Evolutionary conservation across 345 rosid genomes (phyloP).

Genomic region (Geranium brycei): DNA sequence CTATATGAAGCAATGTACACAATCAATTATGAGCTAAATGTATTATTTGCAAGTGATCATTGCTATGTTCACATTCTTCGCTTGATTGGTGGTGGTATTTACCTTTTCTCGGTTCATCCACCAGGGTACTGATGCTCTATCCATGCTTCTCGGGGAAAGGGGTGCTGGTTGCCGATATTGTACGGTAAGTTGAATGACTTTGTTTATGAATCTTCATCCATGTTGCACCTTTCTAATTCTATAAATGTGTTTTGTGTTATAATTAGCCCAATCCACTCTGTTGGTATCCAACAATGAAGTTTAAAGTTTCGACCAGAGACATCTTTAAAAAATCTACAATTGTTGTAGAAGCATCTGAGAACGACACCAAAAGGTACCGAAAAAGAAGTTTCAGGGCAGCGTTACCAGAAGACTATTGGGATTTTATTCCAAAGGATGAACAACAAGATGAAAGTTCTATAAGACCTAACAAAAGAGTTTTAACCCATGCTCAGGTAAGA

Average conservation of each 20-base stretch:
- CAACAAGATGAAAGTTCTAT: slow-evolving; percentile 36
- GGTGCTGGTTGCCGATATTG: slow-evolving; percentile 60
- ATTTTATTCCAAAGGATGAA: slow-evolving; percentile 42
- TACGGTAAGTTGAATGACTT: slow-evolving; percentile 32
- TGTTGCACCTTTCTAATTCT: slow-evolving; percentile 2
- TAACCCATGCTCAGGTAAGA: slow-evolving; percentile 72
- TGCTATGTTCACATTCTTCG: too few relatives aligned
- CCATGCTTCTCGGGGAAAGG: slow-evolving; percentile 20
- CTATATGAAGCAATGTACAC: too few relatives aligned
- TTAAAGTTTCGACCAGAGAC: slow-evolving; percentile 53
- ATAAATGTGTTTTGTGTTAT: slow-evolving; percentile 4
- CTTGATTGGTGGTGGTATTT: slow-evolving; percentile 1
- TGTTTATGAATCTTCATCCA: slow-evolving; percentile 6
- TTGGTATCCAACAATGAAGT: slow-evolving; percentile 72
- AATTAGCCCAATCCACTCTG: slow-evolving; percentile 23
- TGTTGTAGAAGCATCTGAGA: slow-evolving; percentile 45
- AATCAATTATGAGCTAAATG: too few relatives aligned
- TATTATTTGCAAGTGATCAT: too few relatives aligned
- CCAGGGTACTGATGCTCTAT: slow-evolving; percentile 22
- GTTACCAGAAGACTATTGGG: slow-evolving; percentile 74
- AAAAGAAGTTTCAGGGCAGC: slow-evolving; percentile 22
- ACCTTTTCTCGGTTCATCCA: slow-evolving; percentile 16
- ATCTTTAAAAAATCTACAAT: slow-evolving; percentile 44
- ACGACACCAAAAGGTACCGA: slow-evolving; percentile 9
- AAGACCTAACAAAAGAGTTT: slow-evolving; percentile 40